Evolutionary conservation across 768 basidiomycete genomes (phyloP), one percentile per base, ranked within the genome.

Genomic region (Mycena capillaripes): DNA sequence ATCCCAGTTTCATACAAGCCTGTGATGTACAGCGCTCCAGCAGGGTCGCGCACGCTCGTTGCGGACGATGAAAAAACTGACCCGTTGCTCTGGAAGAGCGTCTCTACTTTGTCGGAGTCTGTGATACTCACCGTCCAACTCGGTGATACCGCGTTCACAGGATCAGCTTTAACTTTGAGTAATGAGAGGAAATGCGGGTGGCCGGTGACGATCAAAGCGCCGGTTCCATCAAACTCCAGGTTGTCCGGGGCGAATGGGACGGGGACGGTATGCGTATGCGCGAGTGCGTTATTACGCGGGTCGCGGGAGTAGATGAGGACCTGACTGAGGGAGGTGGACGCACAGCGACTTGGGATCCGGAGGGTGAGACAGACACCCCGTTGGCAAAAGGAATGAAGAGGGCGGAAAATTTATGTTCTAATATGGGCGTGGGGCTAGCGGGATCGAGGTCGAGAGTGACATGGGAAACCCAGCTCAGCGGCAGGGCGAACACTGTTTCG

Each of bases 31-130:
- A 92, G 76, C 0, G 73, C 76, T 0, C 88, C 89, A 16, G 80
- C 75, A 0, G 84, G 79, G 77, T 93, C 92, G 40, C 84, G 78
- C 72, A 93, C 68, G 1, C 84, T 87, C 10, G 90, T 91, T 10
- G 85, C 81, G 19, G 90, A 89, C 2, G 86, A 81, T 17, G 86
- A 84, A 75, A 92, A 92, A 7, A 86, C 86, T 4, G 85, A 83
- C n/a, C 93, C 93, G 71, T 90, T 84, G 75, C 93, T 94, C 81
- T 92, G 93, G 82, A 92, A 94, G n/a, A 94, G 72, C 0, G 93
- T 93, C 76, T 86, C 84, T 34, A 93, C 65, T 38, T 85, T 83
- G 75, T 87, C 21, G 29, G 55, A 82, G 2, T 81, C 82, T 40
- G 84, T 64, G 66, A 93, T 81, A 3, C 86, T 82, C 4, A 88